Evolutionary conservation across 331 rosid species (phyloP), one percentile per base, ranked within the genome.

Genomic region (Phaseolus coccineus): DNA sequence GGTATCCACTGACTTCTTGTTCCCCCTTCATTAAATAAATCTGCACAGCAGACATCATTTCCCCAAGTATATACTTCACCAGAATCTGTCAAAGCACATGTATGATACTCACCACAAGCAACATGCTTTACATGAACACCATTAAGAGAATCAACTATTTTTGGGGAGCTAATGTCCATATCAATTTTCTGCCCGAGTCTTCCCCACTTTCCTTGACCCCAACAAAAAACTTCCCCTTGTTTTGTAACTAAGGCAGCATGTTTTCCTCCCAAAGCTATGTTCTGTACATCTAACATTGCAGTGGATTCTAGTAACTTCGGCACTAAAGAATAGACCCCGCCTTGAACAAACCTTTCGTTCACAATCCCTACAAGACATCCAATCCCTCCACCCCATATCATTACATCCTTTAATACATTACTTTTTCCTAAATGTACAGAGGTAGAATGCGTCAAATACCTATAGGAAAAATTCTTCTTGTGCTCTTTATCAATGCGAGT

Each of bases 51-150:
- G 69, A 81, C 76, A 72, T 85, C 87, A 37, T 84, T 90, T 70
- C 97, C 97, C 98, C 97, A 94, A 3, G 90, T 86, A 67, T 90
- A 94, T 72, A 94, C 77, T 84, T 86, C 90, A 40, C 98, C 98
- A 0, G 86, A 48, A 71, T 86, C 85, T 46, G 96, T 86, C 87
- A 94, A 44, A 67, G 91, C 98, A 66, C 93, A 89, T 2, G 98
- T 91, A 80, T 91, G 96, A 86, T 94, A 89, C 77, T 87, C 98
- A 28, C 96, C 91, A 82, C 98, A 94, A 0, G 82, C 82, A 56
- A 84, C 91, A 39, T 86, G 81, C 65, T 89, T 87, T 57, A 87
- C 84, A 64, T 77, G 77, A 76, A 89, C 58, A 56, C 89, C 90
- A 55, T 68, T 77, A 35, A 93, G 90, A 77, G 91, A 86, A 76